Evolutionary conservation across 352 stramenopile species (phyloP).

Genomic region (Thalassiosira livingstoniorum): DNA sequence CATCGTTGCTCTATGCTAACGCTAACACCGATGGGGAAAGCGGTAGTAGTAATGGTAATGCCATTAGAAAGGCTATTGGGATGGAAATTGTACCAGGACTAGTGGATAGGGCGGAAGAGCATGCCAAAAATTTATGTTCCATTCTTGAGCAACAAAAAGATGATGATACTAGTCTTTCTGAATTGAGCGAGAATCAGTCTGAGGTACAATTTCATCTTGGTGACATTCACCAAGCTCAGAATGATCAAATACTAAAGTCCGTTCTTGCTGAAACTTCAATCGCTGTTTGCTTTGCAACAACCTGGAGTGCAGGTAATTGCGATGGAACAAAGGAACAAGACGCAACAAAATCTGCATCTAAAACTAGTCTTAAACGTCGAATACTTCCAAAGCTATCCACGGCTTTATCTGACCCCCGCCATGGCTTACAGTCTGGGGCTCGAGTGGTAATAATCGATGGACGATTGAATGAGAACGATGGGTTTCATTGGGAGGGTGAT

Average conservation of each 20-base stretch:
- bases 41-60: slow-evolving; percentile 9
- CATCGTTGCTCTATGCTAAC: slow-evolving; percentile 45
- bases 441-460: slow-evolving; percentile 53
- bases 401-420: slow-evolving; percentile 15
- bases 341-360: too few relatives aligned
- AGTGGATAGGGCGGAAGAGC: slow-evolving; percentile 25
- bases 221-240: slow-evolving; percentile 26
- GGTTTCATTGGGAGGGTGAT: slow-evolving; percentile 40
- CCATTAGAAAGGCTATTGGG: slow-evolving; percentile 35
- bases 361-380: slow-evolving; percentile 28
- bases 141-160: slow-evolving; percentile 10
- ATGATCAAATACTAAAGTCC: not conserved
- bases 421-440: too few relatives aligned
- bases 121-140: slow-evolving; percentile 14
- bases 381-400: slow-evolving; percentile 27
- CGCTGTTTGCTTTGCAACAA: slow-evolving; percentile 60
- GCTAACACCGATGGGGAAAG: too few relatives aligned
- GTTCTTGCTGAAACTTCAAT: slow-evolving; percentile 44
- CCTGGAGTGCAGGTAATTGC: slow-evolving; percentile 44
- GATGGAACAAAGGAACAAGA: not conserved
- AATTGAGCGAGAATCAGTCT: slow-evolving; percentile 5
- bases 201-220: slow-evolving; percentile 37
- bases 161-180: not conserved
- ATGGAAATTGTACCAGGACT: slow-evolving; percentile 50
- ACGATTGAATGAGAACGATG: slow-evolving; percentile 41